Conservation (phyloP, 169 alveolate species). For the Babesia gibsoni region DNA sequence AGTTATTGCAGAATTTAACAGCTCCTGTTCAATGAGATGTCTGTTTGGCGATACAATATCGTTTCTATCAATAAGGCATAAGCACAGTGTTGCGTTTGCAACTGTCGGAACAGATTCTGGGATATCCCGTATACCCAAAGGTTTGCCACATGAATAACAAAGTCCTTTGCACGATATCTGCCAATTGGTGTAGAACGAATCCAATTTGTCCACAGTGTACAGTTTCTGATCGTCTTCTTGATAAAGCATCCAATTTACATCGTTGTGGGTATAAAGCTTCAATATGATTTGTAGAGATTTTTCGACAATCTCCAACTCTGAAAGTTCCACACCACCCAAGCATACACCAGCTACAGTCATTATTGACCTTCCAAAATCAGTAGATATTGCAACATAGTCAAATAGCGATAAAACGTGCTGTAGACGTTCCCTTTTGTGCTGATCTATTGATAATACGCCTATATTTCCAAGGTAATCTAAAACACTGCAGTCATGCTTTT, state of each 20-base stretch:
- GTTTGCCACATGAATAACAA: slow-evolving; percentile 27
- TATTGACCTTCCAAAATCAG: slow-evolving; percentile 15
- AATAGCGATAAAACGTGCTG: slow-evolving; percentile 13
- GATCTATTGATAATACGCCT: slow-evolving; percentile 3
- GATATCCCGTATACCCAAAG: neutral
- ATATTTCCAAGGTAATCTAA: slow-evolving; percentile 28
- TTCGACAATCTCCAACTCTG: slow-evolving; percentile 3
- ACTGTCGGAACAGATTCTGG: neutral
- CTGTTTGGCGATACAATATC: neutral
- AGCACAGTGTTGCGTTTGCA: neutral
- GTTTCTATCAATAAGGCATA: neutral
- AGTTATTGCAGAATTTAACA: neutral
- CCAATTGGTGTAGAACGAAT: slow-evolving; percentile 12
- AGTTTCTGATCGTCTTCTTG: slow-evolving; percentile 5
- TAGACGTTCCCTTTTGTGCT: slow-evolving; percentile 9
- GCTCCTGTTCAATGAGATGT: slow-evolving; percentile 15
- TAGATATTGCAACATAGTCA: slow-evolving; percentile 1
- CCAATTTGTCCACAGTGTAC: slow-evolving; percentile 30
- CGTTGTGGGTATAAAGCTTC: slow-evolving; percentile 46
- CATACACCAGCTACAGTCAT: slow-evolving; percentile 1
- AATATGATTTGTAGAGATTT: neutral
- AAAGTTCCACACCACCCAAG: neutral
- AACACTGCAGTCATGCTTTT: too few species aligned
- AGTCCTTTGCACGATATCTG: slow-evolving; percentile 10
- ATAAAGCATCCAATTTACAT: slow-evolving; percentile 27